Evolutionary conservation across 2,329 filamentous ascomycete species (phyloP).

Genomic region (Aspergillus pseudotamarii): DNA sequence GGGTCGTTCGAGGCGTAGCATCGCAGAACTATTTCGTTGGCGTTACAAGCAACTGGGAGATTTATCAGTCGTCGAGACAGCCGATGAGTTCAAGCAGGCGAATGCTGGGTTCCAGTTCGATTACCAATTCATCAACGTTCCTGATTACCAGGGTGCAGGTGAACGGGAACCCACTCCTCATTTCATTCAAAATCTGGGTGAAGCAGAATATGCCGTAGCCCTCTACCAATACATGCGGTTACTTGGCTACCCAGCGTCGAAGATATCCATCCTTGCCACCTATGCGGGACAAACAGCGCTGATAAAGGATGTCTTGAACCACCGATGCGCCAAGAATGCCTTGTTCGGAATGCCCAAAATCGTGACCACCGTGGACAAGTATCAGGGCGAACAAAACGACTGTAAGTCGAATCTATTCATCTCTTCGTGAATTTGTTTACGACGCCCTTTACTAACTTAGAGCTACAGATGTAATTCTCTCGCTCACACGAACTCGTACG

Average conservation of each 20-base stretch:
- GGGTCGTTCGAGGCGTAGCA: constrained; percentile 82
- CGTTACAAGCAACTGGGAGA: constrained; percentile 81
- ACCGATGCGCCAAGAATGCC: constrained; percentile 79
- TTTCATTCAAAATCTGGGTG: constrained; percentile 94
- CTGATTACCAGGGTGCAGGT: constrained; percentile 86
- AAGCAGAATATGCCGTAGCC: constrained; percentile 95
- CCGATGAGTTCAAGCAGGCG: constrained; percentile 73
- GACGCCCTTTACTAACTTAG: constrained; percentile 18
- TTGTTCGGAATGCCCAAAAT: constrained; percentile 88
- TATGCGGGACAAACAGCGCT: constrained; percentile 91
- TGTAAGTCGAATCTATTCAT: constrained; percentile 63
- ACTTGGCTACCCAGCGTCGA: constrained; percentile 80
- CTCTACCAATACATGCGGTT: constrained; percentile 97
- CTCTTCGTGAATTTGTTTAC: background rate
- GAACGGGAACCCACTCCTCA: constrained; percentile 90
- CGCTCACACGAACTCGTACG: constrained; percentile 81
- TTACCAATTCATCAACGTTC: constrained; percentile 95
- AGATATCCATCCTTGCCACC: constrained; percentile 87
- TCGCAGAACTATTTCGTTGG: constrained; percentile 91
- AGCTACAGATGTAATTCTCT: constrained; percentile 82
- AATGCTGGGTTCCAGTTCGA: constrained; percentile 94
- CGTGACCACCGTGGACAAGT: constrained; percentile 96
- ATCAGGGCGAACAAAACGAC: constrained; percentile 98
- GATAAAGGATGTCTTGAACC: constrained; percentile 80
- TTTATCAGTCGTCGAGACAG: constrained; percentile 70